These are phyloP conservation scores for Bisporella sp. DNA, from an alignment of 2,329 filamentous ascomycete species.

Conservation along the genomic window DNA sequence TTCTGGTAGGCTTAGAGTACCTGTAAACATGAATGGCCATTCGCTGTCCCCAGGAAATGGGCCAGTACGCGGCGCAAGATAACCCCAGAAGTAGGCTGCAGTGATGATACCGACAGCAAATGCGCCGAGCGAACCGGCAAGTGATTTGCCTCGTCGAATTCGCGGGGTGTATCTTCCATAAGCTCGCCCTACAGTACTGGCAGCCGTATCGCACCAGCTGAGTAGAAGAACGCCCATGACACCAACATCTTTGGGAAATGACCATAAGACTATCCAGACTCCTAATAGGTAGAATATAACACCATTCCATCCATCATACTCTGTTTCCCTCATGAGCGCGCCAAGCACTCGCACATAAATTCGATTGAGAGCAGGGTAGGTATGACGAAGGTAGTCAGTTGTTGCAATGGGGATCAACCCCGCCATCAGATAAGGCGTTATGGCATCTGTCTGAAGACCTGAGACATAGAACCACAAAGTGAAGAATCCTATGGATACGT, in stretches of 20 bases:
- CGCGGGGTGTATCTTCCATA: constrained; percentile 86
- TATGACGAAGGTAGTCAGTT: constrained; percentile 77
- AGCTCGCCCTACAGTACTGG: constrained; percentile 84
- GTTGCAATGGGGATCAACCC: constrained; percentile 78
- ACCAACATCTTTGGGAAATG: constrained; percentile 89
- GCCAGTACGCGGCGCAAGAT: constrained; percentile 63
- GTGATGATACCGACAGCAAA: constrained; percentile 77
- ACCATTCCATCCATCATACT: constrained; percentile 90
- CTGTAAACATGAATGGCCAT: constrained; percentile 75
- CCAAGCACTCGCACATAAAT: constrained; percentile 81
- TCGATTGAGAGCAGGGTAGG: constrained; percentile 73
- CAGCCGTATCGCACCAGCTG: constrained; percentile 97
- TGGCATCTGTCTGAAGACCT: constrained; percentile 68
- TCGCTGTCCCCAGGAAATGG: constrained; percentile 62
- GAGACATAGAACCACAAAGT: constrained; percentile 78
- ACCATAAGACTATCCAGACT: constrained; percentile 76
- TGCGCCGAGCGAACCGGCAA: constrained; percentile 82
- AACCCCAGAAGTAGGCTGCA: constrained; percentile 83
- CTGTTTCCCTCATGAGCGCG: constrained; percentile 93
- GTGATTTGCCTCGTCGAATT: constrained; percentile 79
- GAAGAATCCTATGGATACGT: constrained; percentile 95
- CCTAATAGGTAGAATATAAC: constrained; percentile 96
- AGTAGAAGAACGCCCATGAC: constrained; percentile 85
- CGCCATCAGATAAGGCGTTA: constrained; percentile 78
- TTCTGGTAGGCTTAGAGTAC: constrained; percentile 62